A percentile compares a stretch with the other conserved stretches of the same genome.
Evolutionary conservation across 768 basidiomycete genomes (phyloP).

Genomic region (Kwoniella europaea): DNA sequence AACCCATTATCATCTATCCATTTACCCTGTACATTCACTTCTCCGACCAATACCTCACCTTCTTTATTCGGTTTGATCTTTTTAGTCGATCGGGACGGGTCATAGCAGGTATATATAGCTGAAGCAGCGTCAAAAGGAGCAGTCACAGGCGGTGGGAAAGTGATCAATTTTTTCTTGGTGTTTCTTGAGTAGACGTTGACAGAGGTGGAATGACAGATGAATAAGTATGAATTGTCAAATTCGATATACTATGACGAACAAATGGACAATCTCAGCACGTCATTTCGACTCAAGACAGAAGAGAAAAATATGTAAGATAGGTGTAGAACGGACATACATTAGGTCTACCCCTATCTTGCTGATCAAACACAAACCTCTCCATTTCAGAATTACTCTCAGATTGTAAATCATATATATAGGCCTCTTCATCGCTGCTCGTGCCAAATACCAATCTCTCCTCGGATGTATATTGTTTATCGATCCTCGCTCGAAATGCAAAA

Average conservation of each 20-base stretch:
- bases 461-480: constrained; percentile 37
- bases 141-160: constrained; percentile 29
- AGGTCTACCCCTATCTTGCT: constrained; percentile 14
- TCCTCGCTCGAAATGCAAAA: constrained; percentile 41
- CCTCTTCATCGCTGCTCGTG: constrained; percentile 31
- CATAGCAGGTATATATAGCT: constrained; percentile 10
- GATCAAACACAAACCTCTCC: constrained; percentile 12
- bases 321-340: constrained; percentile 11
- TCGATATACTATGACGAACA: constrained; percentile 38
- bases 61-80: not conserved
- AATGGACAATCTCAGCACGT: not conserved
- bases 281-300: not conserved
- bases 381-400: constrained; percentile 17
- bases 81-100: not conserved
- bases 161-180: constrained; percentile 17
- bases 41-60: not conserved
- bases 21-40: not conserved
- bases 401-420: constrained; percentile 47
- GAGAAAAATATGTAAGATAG: not conserved
- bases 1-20: constrained; percentile 17
- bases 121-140: constrained; percentile 1
- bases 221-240: constrained; percentile 47
- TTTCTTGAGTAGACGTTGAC: constrained; percentile 34
- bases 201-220: constrained; percentile 27
- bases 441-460: constrained; percentile 36